These are phyloP conservation scores for Hygrocybe punicea DNA, from an alignment of 768 basidiomycete genomes.

Conservation along the genomic window DNA sequence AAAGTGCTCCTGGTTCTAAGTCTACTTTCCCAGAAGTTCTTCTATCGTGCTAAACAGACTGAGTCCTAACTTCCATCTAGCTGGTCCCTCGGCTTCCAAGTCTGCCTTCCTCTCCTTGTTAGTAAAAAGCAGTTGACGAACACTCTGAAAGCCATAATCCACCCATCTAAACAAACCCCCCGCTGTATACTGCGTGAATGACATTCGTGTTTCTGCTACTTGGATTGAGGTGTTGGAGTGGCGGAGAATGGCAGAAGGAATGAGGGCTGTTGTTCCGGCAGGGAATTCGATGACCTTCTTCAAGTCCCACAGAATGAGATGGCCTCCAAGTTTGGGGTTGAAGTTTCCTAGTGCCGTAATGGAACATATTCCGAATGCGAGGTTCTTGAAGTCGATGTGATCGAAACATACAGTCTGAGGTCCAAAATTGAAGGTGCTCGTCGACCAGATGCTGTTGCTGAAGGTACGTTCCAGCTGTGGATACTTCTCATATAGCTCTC, in stretches of 20 bases:
- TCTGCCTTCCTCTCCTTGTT: not conserved
- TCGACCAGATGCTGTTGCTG: slow-evolving; percentile 26
- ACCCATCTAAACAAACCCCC: slow-evolving; percentile 25
- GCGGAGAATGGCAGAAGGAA: slow-evolving; percentile 21
- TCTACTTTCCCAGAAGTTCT: too few relatives aligned
- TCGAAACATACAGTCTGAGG: slow-evolving; percentile 4
- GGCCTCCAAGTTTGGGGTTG: slow-evolving; percentile 21
- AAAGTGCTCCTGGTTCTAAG: too few relatives aligned
- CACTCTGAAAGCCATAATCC: slow-evolving; percentile 13
- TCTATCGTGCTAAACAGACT: not conserved
- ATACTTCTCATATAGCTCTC: slow-evolving; percentile 5
- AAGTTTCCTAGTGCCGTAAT: slow-evolving; percentile 27
- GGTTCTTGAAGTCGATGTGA: slow-evolving; percentile 28
- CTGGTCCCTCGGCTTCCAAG: not conserved
- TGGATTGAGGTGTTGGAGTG: slow-evolving; percentile 20
- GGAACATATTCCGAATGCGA: slow-evolving; percentile 23
- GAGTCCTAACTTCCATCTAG: not conserved
- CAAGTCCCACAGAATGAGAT: slow-evolving; percentile 25
- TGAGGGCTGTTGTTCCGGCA: slow-evolving; percentile 19
- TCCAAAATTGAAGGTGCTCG: slow-evolving; percentile 30
- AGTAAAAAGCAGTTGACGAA: not conserved
- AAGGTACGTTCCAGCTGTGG: slow-evolving; percentile 20
- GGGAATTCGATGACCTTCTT: slow-evolving; percentile 24
- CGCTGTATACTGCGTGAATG: slow-evolving; percentile 21
- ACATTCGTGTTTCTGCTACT: slow-evolving; percentile 13